phyloP scores from a whole-genome alignment of 2,329 filamentous ascomycete genomes.

The Xenoacremonium recifei region DNA sequence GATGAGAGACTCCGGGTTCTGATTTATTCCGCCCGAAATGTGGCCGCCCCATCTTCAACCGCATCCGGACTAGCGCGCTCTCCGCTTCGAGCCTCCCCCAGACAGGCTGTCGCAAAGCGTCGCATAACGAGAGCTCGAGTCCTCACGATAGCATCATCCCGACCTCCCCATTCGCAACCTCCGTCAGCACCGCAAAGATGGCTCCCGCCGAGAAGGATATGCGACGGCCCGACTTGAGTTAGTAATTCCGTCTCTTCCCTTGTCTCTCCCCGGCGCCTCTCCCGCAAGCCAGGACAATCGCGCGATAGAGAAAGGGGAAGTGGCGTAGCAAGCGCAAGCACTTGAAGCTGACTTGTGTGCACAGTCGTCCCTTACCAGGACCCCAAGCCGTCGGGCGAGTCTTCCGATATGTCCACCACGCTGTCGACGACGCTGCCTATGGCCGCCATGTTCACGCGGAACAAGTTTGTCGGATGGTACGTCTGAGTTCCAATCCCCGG shows the following conservation, averaged over 20 bases:
- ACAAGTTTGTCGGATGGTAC: slow-evolving; percentile 73
- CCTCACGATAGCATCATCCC: slow-evolving; percentile 20
- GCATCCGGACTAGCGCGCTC: slow-evolving; percentile 11
- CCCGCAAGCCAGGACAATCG: slow-evolving; percentile 2
- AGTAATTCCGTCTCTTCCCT: slow-evolving; percentile 16
- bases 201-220: slow-evolving; percentile 43
- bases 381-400: slow-evolving; percentile 62
- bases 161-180: slow-evolving; percentile 9
- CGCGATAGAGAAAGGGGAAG: neutral
- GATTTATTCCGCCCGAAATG: no score
- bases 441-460: slow-evolving; percentile 92
- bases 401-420: slow-evolving; percentile 70
- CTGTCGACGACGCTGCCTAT: slow-evolving; percentile 81
- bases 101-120: slow-evolving; percentile 11
- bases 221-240: slow-evolving; percentile 44
- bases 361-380: slow-evolving; percentile 87
- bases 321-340: slow-evolving; percentile 6
- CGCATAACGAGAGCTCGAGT: slow-evolving; percentile 13
- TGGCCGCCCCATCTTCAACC: slow-evolving; percentile 3
- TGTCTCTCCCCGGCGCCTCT: neutral
- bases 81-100: slow-evolving; percentile 13
- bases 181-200: slow-evolving; percentile 30
- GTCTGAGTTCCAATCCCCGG: slow-evolving; percentile 16
- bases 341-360: slow-evolving; percentile 8
- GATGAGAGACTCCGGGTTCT: no score